phyloP scores from a whole-genome alignment of 805 yeast genomes.

The Yamadazyma scolyti region DNA sequence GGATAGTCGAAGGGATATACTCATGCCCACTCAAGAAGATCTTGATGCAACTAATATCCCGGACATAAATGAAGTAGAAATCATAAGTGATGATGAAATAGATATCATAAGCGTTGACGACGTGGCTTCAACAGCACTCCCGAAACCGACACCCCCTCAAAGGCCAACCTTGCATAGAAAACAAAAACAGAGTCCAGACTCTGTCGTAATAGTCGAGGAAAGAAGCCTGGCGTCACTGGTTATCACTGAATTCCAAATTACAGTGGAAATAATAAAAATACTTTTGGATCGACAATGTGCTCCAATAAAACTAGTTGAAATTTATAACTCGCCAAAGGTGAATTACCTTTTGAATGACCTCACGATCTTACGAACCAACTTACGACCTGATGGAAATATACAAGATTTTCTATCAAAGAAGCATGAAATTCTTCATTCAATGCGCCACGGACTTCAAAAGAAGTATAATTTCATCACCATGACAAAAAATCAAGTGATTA shows the following conservation, averaged over 20 bases:
- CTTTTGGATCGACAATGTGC: conserved; percentile 14
- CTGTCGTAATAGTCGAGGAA: no score
- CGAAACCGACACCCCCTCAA: no score
- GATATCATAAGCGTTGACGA: no score
- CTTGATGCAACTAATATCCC: no score
- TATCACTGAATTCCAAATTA: conserved; percentile 20
- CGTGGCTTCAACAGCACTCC: no score
- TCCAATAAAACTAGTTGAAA: conserved; percentile 15
- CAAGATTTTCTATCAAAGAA: conserved; percentile 5
- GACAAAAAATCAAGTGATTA: conserved; percentile 20
- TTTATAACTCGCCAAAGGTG: conserved; percentile 17
- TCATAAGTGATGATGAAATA: no score
- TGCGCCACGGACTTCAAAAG: conserved; percentile 23
- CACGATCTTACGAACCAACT: conserved; percentile 6
- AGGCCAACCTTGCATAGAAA: no score
- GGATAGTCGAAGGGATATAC: no score
- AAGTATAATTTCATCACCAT: conserved; percentile 19
- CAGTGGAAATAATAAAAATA: conserved; percentile 19
- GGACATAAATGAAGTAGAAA: no score
- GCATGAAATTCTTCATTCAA: conserved; percentile 19
- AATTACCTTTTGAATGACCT: conserved; percentile 14
- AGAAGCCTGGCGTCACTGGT: no score
- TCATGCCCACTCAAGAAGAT: no score
- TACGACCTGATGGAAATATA: background rate
- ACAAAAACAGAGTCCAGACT: no score